These are phyloP conservation scores for Vaccinium macrocarpon DNA, from an alignment of 148 eudicot species.

Conservation along the genomic window DNA sequence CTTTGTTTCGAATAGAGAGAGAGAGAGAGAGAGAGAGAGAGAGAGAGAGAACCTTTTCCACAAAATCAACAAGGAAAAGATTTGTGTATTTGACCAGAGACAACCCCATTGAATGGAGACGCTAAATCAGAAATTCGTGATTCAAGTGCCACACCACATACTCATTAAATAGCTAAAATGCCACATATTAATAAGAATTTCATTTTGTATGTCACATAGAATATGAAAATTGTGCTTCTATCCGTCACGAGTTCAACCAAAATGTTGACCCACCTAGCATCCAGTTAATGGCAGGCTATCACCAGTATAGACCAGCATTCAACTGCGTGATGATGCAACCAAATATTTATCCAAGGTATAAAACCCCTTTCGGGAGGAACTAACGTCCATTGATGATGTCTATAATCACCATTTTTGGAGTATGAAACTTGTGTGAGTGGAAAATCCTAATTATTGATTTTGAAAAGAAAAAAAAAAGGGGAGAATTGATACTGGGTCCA, in stretches of 20 bases:
- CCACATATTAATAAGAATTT: neutral
- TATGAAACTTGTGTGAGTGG: too few relatives aligned
- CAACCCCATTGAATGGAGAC: neutral
- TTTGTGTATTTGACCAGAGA: neutral
- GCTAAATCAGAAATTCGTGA: neutral
- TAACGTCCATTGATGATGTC: neutral
- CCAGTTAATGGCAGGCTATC: neutral
- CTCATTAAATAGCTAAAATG: neutral
- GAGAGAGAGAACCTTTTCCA: too few relatives aligned
- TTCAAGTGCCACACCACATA: neutral
- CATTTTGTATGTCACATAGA: neutral
- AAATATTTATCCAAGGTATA: neutral
- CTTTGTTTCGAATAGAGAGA: too few relatives aligned
- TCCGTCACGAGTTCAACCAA: neutral
- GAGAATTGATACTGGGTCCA: too few relatives aligned
- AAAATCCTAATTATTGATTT: too few relatives aligned
- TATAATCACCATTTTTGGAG: neutral
- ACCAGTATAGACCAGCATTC: neutral
- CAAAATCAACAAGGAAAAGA: neutral
- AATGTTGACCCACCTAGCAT: slow-evolving; percentile 7
- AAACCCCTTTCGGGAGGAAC: neutral
- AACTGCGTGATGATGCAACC: neutral
- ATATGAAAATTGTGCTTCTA: neutral
- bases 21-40: too few relatives aligned
- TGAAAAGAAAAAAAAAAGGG: too few relatives aligned